Evolutionary conservation across 106 monocot species (phyloP), one percentile per base, ranked within the genome.

Genomic region (Posidonia australis): DNA sequence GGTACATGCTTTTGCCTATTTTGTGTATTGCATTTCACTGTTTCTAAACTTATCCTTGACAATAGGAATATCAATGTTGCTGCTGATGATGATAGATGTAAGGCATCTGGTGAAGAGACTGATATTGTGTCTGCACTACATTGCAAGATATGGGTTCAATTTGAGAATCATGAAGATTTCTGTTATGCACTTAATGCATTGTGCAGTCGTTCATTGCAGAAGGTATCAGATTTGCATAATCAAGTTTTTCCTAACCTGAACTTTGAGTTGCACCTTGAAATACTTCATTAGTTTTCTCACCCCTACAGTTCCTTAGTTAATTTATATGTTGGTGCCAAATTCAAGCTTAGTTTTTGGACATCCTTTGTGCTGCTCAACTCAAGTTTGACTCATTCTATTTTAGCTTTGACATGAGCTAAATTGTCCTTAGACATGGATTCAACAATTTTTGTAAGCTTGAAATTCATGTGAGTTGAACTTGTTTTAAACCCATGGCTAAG

Each of bases 81-180:
- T 77, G 69, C 49, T 5, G 89, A 84, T 26, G 89, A 84, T 74
- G 83, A 81, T 75, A 21, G 52, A 67, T 78, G 58, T 76, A 70
- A 79, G 59, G 72, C 63, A 46, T 31, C 42, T 65, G 2, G 2
- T 36, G 86, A 72, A 25, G 78, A 67, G 32, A 78, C 70, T 17
- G 79, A 83, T 26, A 54, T 82, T 77, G 69, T 86, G 1, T 76
- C 89, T 81, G 89, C 81, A 48, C 83, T 93, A 65, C 68, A 89
- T 27, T 89, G 89, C 79, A 93, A 93, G 72, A 70, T 84, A 44
- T 84, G 79, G 81, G 83, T 86, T 67, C 88, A 86, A 56, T 89
- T 89, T 76, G 93, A 93, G 63, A 70, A 67, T 64, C 73, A 89
- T 51, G 81, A 86, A 20, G 79, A 86, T 42, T 93, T 93, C 60